Evolutionary conservation across 2,329 filamentous ascomycete species (phyloP).

Genomic region (Xylaria hypoxylon): DNA sequence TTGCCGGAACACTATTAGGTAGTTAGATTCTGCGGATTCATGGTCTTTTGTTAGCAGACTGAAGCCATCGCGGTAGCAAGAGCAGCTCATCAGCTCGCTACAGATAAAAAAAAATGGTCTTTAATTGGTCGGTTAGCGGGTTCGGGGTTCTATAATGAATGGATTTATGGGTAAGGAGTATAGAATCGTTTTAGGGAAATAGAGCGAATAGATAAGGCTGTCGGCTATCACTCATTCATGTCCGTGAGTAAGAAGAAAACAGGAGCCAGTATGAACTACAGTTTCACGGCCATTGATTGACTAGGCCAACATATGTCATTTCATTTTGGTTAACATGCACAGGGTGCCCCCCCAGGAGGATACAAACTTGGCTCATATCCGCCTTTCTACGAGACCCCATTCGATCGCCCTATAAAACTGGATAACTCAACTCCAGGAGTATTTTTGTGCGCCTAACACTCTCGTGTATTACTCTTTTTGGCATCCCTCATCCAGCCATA

Average conservation of each 20-base stretch:
- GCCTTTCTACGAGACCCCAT: background rate
- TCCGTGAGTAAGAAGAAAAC: background rate
- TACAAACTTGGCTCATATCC: slow-evolving; percentile 1
- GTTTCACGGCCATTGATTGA: background rate
- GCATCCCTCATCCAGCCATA: background rate
- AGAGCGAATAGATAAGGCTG: background rate
- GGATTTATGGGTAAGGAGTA: slow-evolving; percentile 5
- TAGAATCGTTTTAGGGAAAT: background rate
- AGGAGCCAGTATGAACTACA: background rate
- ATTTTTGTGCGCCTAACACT: background rate
- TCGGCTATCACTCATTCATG: slow-evolving; percentile 1
- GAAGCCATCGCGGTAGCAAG: too few species aligned
- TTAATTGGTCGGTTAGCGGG: background rate
- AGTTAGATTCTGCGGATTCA: too few species aligned
- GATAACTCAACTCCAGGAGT: slow-evolving; percentile 3
- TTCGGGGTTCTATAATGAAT: background rate
- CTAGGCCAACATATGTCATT: slow-evolving; percentile 7
- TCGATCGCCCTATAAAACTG: slow-evolving; percentile 7
- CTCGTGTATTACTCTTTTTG: background rate
- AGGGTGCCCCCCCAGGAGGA: slow-evolving; percentile 2
- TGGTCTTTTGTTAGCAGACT: too few species aligned
- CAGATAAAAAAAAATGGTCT: too few species aligned
- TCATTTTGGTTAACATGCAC: slow-evolving; percentile 22
- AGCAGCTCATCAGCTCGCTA: too few species aligned
- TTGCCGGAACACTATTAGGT: too few species aligned